These are phyloP conservation scores for Nigrospora oryzae DNA, from an alignment of 2,329 filamentous ascomycete species.

Conservation along the genomic window DNA sequence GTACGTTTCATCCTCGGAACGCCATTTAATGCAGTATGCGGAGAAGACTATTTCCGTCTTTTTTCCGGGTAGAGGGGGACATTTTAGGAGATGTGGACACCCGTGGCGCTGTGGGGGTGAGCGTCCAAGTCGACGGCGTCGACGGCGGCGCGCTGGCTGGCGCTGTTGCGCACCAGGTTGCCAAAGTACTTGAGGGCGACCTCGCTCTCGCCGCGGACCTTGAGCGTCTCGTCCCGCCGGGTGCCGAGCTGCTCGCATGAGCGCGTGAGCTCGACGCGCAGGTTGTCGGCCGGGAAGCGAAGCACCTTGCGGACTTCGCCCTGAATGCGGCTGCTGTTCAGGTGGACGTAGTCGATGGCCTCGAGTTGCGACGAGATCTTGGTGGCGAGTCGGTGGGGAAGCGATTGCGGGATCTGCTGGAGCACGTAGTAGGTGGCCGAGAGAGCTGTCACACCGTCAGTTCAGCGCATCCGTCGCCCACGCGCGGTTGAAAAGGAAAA, in stretches of 20 bases:
- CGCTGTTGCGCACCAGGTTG: conserved; percentile 66
- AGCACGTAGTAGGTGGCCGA: conserved; percentile 75
- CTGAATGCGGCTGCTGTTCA: conserved; percentile 78
- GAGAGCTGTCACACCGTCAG: conserved; percentile 46
- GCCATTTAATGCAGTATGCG: too few relatives aligned
- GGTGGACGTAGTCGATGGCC: conserved; percentile 85
- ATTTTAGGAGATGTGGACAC: conserved; percentile 2
- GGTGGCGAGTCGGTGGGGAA: conserved; percentile 74
- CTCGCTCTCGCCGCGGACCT: conserved; percentile 75
- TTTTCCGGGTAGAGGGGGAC: background rate
- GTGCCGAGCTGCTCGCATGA: conserved; percentile 75
- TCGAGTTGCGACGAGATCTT: conserved; percentile 78
- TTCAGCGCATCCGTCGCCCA: conserved; percentile 5
- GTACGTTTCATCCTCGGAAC: too few relatives aligned
- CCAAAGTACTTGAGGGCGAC: conserved; percentile 84
- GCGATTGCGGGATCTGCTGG: conserved; percentile 77
- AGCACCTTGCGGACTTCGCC: conserved; percentile 82
- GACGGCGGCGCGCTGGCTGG: conserved; percentile 39
- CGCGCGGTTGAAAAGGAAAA: background rate
- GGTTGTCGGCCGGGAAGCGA: conserved; percentile 76
- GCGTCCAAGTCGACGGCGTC: conserved; percentile 47
- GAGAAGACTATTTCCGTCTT: too few relatives aligned
- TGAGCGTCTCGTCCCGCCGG: conserved; percentile 75
- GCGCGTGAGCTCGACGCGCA: conserved; percentile 74
- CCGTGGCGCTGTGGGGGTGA: conserved; percentile 27